A percentile compares a stretch with the other conserved stretches of the same genome.
phyloP scores from a whole-genome alignment of 192 early-diverging fungal genomes.

The Spinellus fusiger region DNA sequence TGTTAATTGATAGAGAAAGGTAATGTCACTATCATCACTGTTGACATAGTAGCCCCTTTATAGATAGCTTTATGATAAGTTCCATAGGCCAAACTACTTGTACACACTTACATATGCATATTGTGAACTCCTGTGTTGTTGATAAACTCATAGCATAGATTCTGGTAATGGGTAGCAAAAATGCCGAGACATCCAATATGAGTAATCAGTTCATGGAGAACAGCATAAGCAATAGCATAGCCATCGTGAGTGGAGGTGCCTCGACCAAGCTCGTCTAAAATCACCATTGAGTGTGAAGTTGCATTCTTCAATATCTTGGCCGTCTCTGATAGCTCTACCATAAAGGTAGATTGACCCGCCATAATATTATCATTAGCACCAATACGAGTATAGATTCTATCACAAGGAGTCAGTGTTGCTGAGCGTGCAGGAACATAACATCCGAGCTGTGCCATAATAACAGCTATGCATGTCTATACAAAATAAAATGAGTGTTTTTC shows the following conservation, averaged over 20 bases:
- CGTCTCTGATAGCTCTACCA: slow-evolving; percentile 94
- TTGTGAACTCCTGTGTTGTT: slow-evolving; percentile 69
- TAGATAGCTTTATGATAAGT: neutral
- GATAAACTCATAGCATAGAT: slow-evolving; percentile 81
- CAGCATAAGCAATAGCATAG: slow-evolving; percentile 90
- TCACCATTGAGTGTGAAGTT: slow-evolving; percentile 83
- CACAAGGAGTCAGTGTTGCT: slow-evolving; percentile 74
- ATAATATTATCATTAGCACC: slow-evolving; percentile 97
- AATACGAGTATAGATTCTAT: slow-evolving; percentile 95
- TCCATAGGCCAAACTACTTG: neutral
- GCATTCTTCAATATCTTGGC: slow-evolving; percentile 89
- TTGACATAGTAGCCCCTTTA: slow-evolving; percentile 63
- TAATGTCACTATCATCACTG: slow-evolving; percentile 78
- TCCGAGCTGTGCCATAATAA: slow-evolving; percentile 95
- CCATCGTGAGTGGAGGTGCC: slow-evolving; percentile 98
- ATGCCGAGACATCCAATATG: slow-evolving; percentile 83
- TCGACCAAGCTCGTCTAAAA: slow-evolving; percentile 96
- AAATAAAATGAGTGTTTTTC: neutral
- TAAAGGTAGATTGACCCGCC: slow-evolving; percentile 93
- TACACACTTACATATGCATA: slow-evolving; percentile 71
- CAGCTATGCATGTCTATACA: slow-evolving; percentile 74
- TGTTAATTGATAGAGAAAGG: slow-evolving; percentile 89
- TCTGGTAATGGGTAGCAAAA: slow-evolving; percentile 96
- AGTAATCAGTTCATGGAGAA: slow-evolving; percentile 77
- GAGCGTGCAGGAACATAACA: slow-evolving; percentile 85